Evolutionary conservation across 2,329 filamentous ascomycete genomes (phyloP), one percentile per base, ranked within the genome.

Genomic region (Trichoderma citrinoviride): DNA sequence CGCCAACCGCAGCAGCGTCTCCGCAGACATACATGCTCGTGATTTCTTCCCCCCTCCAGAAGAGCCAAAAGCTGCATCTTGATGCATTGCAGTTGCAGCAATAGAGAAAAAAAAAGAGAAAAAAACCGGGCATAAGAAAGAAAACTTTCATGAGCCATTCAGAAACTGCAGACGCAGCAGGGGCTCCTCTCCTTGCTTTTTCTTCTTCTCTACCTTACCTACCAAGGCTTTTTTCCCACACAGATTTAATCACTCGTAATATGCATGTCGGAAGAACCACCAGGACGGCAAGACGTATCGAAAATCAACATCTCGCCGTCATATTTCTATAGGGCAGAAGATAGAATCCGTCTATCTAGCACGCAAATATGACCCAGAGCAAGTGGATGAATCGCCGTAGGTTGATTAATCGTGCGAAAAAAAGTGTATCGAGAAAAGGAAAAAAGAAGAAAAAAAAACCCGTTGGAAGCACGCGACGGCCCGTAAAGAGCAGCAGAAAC

Each of bases 331-430:
- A 67, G 70, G 67, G 66, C 68, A 65, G 71, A 66, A 63, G 33
- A 55, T 37, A 47, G 33, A 55, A 8, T 64, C 73, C 75, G 17
- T 68, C 79, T 66, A 66, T 86, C 82, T 86, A 73, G 83, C 84
- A 85, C 81, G 77, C 76, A 83, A 83, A 84, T 85, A 83, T 86
- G 84, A 86, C 83, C 83, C 80, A 79, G 72, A 79, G 76, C 73
- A 78, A 83, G 81, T 85, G 75, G 77, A 74, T 65, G 76, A 79
- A 71, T 83, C 75, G 73, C 77, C 73, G 78, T 77, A 81, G 83
- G 82, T 86, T 86, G 84, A 86, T 86, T 86, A 81, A 81, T 84
- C 78, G 82, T 85, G 84, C 83, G n/a, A 23, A 64, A 64, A 71
- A 69, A 71, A 76, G 53, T 75, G 75, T 72, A 68, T 69, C 49